phyloP scores from a whole-genome alignment of 75 land plant genomes.

The Larix kaempferi region DNA sequence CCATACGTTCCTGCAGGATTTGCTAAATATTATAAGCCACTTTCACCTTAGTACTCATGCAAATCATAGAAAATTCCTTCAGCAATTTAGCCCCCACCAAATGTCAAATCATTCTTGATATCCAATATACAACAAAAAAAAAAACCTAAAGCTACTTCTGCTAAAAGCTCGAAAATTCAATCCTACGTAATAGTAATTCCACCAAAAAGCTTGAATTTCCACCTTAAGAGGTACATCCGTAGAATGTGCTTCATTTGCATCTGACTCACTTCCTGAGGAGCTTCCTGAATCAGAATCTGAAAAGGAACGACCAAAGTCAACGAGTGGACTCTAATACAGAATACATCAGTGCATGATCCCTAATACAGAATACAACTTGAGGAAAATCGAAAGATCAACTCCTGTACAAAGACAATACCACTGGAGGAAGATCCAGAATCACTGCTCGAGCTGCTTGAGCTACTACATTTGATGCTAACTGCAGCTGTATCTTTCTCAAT shows the following conservation, averaged over 20 bases:
- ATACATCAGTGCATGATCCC: neutral
- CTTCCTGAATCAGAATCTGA: constrained; percentile 39
- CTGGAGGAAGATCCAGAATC: constrained; percentile 78
- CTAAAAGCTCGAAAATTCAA: neutral
- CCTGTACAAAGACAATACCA: constrained; percentile 28
- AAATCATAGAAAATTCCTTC: neutral
- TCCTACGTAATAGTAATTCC: neutral
- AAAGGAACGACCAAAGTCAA: neutral
- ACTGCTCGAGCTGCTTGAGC: constrained; percentile 56
- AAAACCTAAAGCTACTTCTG: neutral
- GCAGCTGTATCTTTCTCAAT: constrained; percentile 57
- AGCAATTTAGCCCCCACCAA: neutral
- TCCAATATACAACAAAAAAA: neutral
- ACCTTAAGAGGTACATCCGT: constrained; percentile 21
- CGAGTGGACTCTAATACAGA: neutral
- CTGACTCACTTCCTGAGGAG: constrained; percentile 41
- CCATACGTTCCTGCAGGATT: constrained; percentile 36
- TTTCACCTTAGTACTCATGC: constrained; percentile 17
- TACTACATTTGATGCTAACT: constrained; percentile 13
- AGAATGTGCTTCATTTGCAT: constrained; percentile 33
- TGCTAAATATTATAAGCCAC: constrained; percentile 6
- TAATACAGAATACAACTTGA: too few species aligned
- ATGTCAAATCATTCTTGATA: neutral
- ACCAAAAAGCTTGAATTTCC: constrained; percentile 20
- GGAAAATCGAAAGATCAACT: too few species aligned